Conservation (phyloP, 2,329 filamentous ascomycete species). For the Escovopsis weberi region DNA sequence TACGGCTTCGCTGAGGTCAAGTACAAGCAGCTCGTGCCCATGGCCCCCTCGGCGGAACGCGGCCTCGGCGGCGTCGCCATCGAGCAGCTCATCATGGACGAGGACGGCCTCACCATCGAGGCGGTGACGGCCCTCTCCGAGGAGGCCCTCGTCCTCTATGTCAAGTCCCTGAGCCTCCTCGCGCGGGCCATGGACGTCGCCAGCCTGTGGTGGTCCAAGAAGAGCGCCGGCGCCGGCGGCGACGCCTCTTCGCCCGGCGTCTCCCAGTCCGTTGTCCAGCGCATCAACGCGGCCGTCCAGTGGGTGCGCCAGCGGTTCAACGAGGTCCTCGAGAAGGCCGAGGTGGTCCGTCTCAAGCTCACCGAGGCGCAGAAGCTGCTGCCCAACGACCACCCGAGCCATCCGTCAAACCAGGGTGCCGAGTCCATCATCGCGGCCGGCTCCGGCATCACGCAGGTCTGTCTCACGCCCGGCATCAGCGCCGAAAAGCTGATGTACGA, state of each 20-base stretch:
- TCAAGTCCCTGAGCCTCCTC: slow-evolving; percentile 80
- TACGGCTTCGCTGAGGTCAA: slow-evolving; percentile 98
- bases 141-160: slow-evolving; percentile 88
- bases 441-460: slow-evolving; percentile 63
- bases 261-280: slow-evolving; percentile 41
- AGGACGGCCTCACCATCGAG: slow-evolving; percentile 71
- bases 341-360: slow-evolving; percentile 80
- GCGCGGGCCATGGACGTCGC: slow-evolving; percentile 95
- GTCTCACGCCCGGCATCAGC: slow-evolving; percentile 75
- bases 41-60: slow-evolving; percentile 64
- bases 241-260: slow-evolving; percentile 26
- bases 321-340: slow-evolving; percentile 90
- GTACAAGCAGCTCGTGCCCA: slow-evolving; percentile 88
- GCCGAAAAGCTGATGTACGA: slow-evolving; percentile 98
- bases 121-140: slow-evolving; percentile 79
- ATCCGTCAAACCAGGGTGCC: slow-evolving; percentile 62
- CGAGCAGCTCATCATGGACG: slow-evolving; percentile 40
- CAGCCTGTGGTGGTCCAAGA: slow-evolving; percentile 78
- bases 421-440: slow-evolving; percentile 42
- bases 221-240: slow-evolving; percentile 39
- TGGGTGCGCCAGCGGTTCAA: slow-evolving; percentile 94
- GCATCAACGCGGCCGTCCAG: slow-evolving; percentile 87
- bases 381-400: slow-evolving; percentile 70
- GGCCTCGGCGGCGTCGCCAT: slow-evolving; percentile 48
- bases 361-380: slow-evolving; percentile 73